Evolutionary conservation across 2,329 filamentous ascomycete genomes (phyloP).

Genomic region (Lomentospora prolificans): DNA sequence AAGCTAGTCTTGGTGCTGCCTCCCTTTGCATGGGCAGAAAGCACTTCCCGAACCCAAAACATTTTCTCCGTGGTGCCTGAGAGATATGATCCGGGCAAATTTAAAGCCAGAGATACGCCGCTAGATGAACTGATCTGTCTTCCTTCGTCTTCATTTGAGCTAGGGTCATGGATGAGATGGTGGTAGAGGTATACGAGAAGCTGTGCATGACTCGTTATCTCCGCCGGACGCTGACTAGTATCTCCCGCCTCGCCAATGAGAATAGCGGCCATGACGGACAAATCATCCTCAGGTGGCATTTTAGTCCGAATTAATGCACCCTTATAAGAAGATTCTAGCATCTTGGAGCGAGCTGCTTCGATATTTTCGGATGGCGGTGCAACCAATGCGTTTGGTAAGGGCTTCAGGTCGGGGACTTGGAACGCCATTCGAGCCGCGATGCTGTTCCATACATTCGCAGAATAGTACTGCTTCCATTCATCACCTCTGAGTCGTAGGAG

Average conservation of each 20-base stretch:
- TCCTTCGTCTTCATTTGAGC: background rate
- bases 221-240: no score
- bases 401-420: conserved; percentile 17
- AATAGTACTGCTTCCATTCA: conserved; percentile 21
- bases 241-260: background rate
- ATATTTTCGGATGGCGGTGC: background rate
- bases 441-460: conserved; percentile 15
- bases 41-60: conserved; percentile 20
- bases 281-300: conserved; percentile 4
- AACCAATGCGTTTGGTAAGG: conserved; percentile 18
- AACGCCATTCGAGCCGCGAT: conserved; percentile 19
- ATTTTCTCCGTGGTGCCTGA: conserved; percentile 15
- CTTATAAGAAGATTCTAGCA: background rate
- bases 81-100: conserved; percentile 10
- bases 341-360: background rate
- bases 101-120: conserved; percentile 10
- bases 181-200: background rate
- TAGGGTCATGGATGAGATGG: background rate
- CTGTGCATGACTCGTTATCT: background rate
- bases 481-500: conserved; percentile 16
- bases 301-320: background rate
- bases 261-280: background rate
- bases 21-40: conserved; percentile 9
- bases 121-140: background rate
- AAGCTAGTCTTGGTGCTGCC: background rate